A percentile compares a stretch with the other conserved stretches of the same genome.
These are phyloP conservation scores for Fusarium circinatum DNA, from an alignment of 2,329 filamentous ascomycete species.

Conservation along the genomic window DNA sequence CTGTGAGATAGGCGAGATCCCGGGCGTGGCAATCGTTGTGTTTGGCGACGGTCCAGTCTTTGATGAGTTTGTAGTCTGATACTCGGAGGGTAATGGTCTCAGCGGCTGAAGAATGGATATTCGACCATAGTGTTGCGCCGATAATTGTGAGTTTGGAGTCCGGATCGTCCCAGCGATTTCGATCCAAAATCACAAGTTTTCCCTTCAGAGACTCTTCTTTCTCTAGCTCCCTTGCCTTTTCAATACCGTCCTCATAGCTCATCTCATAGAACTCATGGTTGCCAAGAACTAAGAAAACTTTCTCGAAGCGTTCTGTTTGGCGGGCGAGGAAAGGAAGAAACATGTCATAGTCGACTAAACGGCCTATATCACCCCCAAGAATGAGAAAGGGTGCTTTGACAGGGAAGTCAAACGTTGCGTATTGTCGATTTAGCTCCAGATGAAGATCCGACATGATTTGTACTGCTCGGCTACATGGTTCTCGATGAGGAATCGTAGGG, in stretches of 20 bases:
- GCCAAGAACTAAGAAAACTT: slow-evolving; percentile 60
- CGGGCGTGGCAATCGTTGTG: slow-evolving; percentile 60
- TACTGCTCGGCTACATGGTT: slow-evolving; percentile 35
- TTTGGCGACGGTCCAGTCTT: slow-evolving; percentile 58
- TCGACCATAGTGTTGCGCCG: slow-evolving; percentile 68
- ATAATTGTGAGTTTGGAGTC: slow-evolving; percentile 60
- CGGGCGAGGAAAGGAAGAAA: slow-evolving; percentile 56
- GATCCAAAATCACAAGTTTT: slow-evolving; percentile 57
- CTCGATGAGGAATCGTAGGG: slow-evolving; percentile 10
- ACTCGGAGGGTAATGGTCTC: slow-evolving; percentile 56
- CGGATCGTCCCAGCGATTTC: slow-evolving; percentile 52
- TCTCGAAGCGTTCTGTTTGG: slow-evolving; percentile 55
- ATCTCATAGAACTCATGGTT: slow-evolving; percentile 66
- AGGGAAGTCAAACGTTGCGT: slow-evolving; percentile 54
- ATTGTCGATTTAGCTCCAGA: slow-evolving; percentile 58
- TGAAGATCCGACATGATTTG: slow-evolving; percentile 62
- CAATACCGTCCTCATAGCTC: slow-evolving; percentile 51
- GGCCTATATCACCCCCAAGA: slow-evolving; percentile 62
- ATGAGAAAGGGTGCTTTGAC: slow-evolving; percentile 55
- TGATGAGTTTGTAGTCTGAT: slow-evolving; percentile 65
- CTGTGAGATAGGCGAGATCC: slow-evolving; percentile 62
- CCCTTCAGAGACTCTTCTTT: slow-evolving; percentile 51
- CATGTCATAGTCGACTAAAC: slow-evolving; percentile 57
- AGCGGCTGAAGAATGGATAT: slow-evolving; percentile 53
- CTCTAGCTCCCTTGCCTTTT: slow-evolving; percentile 50